These are phyloP conservation scores for Isatis lusitanica DNA, from an alignment of 441 rosid genomes.

Conservation along the genomic window DNA sequence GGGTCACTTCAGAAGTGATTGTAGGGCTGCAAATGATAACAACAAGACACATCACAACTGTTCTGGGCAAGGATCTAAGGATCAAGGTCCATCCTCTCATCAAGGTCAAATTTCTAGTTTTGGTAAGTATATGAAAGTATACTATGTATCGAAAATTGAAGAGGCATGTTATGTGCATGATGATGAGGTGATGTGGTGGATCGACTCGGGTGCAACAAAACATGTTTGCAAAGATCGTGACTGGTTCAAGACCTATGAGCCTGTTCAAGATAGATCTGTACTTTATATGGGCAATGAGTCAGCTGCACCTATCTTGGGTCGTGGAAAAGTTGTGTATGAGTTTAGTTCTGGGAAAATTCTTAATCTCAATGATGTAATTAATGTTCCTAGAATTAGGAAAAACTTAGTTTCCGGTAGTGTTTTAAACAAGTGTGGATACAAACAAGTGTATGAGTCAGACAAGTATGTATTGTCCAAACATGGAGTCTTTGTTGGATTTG, in stretches of 20 bases:
- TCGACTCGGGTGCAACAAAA: not conserved
- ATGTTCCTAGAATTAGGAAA: too few species aligned
- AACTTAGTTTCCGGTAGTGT: too few species aligned
- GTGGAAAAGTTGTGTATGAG: not conserved
- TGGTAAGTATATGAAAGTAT: not conserved
- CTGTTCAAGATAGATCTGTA: not conserved
- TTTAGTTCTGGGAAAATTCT: not conserved
- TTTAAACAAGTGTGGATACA: not conserved
- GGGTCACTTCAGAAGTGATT: not conserved
- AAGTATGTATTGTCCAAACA: not conserved
- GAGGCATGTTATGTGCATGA: slow-evolving; percentile 2
- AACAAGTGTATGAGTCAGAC: not conserved
- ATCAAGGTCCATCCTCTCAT: not conserved
- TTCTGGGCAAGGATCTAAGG: not conserved
- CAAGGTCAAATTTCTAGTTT: not conserved
- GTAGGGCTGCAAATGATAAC: not conserved
- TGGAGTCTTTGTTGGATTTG: not conserved
- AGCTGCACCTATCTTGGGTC: not conserved
- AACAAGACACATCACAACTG: not conserved
- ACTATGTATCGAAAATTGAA: too few species aligned
- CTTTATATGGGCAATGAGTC: not conserved
- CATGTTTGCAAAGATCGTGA: too few species aligned
- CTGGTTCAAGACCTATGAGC: too few species aligned
- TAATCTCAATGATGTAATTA: too few species aligned
- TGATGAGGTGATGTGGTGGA: not conserved